Percentiles rank a stretch among this genome's conserved stretches.
These are phyloP conservation scores for Mycena latifolia DNA, from an alignment of 768 basidiomycete genomes.

Conservation along the genomic window DNA sequence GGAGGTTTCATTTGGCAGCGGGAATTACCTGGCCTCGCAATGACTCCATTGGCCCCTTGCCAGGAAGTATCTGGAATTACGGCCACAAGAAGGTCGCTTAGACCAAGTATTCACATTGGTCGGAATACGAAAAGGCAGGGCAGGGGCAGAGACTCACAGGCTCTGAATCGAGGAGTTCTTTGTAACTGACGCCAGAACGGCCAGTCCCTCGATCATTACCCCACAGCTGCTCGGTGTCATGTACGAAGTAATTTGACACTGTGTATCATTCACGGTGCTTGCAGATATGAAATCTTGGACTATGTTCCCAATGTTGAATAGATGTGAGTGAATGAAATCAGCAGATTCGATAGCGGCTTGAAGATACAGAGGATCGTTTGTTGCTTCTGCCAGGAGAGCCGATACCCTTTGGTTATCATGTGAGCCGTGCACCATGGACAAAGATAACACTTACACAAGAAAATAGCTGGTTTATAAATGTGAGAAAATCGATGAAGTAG, in stretches of 20 bases:
- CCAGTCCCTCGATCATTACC: slow-evolving; percentile 17
- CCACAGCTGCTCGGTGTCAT: background rate
- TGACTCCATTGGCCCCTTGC: slow-evolving; percentile 10
- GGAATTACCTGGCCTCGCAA: background rate
- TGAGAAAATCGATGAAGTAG: background rate
- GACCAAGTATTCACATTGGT: background rate
- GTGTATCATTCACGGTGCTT: background rate
- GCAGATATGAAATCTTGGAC: slow-evolving; percentile 18
- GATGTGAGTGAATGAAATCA: slow-evolving; percentile 16
- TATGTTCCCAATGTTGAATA: slow-evolving; percentile 7
- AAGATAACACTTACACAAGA: slow-evolving; percentile 5
- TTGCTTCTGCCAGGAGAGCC: slow-evolving; percentile 19
- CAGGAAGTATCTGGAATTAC: slow-evolving; percentile 4
- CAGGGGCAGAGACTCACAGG: background rate
- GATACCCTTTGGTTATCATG: slow-evolving; percentile 25
- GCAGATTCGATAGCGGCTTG: slow-evolving; percentile 19
- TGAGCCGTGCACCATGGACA: background rate
- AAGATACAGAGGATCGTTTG: slow-evolving; percentile 14
- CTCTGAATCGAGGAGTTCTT: slow-evolving; percentile 1
- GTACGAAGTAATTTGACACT: background rate
- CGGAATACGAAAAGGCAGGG: background rate
- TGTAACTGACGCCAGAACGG: slow-evolving; percentile 4
- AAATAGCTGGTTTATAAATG: slow-evolving; percentile 4
- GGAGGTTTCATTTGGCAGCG: no score
- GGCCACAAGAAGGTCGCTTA: background rate